Evolutionary conservation across 495 filamentous ascomycete species (phyloP), one percentile per base, ranked within the genome.

Genomic region (Penicillium canescens): DNA sequence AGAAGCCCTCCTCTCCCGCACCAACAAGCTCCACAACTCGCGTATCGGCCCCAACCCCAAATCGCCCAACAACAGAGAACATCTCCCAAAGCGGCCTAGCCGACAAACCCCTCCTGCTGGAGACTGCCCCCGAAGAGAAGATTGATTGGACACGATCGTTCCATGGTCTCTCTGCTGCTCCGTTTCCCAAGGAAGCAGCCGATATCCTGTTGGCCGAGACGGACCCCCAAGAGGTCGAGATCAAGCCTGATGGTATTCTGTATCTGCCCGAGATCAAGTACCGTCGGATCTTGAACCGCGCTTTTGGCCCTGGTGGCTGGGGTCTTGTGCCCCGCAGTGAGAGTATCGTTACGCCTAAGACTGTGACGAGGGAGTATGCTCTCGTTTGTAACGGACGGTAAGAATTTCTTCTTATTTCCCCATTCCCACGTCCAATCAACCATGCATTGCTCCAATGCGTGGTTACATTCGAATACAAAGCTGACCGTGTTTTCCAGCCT

Each of bases 211-310:
- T 91, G 51, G 79, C 82, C 26, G 83, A 83, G 20, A 74, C 92
- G 9, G 71, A 83, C 34, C 71, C 79, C 6, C 81, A 88, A 14
- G 93, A 98, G 70, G 83, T 98, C 41, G 94, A 98, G 78, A 85
- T 98, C 63, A 98, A 98, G 77, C 88, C 90, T 23, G 94, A 98
- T 72, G 94, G 94, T 26, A 95, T 98, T 60, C 77, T 97, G 42
- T 98, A 97, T 67, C 79, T 98, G 49, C 94, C 94, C 12, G 94
- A 98, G 81, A 98, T 98, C 77, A 98, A 98, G 71, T 98, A 98
- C 72, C 79, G 94, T 20, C 79, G 94, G 36, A 96, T 97, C 52
- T 72, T 98, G 58, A 97, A 97, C 65, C 66, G 74, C 36, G 92
- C 94, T 0, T 98, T 98, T 72, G 94, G 94, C 0, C 94, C 94